phyloP scores from a whole-genome alignment of 345 rosid species.

The Cardamine chenopodiifolia region DNA sequence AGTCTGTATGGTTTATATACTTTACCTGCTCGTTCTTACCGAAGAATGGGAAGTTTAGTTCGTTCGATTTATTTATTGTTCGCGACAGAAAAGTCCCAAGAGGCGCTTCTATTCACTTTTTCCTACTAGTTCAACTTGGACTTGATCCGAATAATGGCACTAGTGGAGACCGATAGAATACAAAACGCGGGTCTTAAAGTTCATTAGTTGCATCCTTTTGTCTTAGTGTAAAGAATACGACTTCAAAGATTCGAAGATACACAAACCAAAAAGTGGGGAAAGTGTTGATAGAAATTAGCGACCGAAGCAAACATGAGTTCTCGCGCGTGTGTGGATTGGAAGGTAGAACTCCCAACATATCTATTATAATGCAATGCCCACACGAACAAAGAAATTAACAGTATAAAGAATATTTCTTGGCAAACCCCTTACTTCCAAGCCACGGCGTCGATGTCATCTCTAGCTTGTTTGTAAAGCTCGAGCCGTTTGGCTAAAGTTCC shows the following conservation, averaged over 20 bases:
- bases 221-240: constrained; percentile 3
- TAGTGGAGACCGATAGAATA: background rate
- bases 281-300: constrained; percentile 16
- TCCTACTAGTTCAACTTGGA: background rate
- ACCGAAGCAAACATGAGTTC: constrained; percentile 6
- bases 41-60: background rate
- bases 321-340: constrained; percentile 25
- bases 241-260: constrained; percentile 27
- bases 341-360: constrained; percentile 19
- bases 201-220: background rate
- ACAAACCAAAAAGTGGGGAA: constrained; percentile 32
- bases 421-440: constrained; percentile 73
- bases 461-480: constrained; percentile 89
- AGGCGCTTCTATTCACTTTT: too few relatives aligned
- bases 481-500: constrained; percentile 76
- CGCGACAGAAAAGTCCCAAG: background rate
- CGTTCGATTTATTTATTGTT: background rate
- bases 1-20: too few relatives aligned
- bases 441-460: constrained; percentile 92
- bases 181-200: background rate
- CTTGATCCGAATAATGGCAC: background rate
- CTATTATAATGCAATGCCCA: constrained; percentile 26
- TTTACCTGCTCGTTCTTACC: background rate
- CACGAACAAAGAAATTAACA: constrained; percentile 20
- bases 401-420: constrained; percentile 32